Percentiles rank a stretch among this genome's conserved stretches.
phyloP scores from a whole-genome alignment of 2,329 filamentous ascomycete genomes.

The Pseudocercospora macadamiae region DNA sequence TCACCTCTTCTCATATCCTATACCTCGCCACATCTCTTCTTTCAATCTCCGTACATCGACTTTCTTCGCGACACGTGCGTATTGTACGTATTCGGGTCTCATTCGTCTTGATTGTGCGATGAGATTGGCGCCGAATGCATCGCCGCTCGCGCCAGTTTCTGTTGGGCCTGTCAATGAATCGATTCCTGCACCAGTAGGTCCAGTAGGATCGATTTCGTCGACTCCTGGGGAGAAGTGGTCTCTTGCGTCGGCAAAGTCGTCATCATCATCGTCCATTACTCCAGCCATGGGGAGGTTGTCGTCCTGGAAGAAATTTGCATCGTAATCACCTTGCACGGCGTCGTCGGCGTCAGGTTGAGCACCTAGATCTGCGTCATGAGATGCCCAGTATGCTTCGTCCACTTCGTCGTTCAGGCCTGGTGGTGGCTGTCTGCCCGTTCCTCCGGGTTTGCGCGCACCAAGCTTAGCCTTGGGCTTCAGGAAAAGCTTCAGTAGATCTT shows the following conservation, averaged over 20 bases:
- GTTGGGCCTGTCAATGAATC: conserved; percentile 41
- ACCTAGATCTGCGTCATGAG: conserved; percentile 52
- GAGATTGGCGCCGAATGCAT: conserved; percentile 64
- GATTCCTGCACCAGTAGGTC: conserved; percentile 36
- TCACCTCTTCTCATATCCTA: conserved; percentile 51
- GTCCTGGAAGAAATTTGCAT: conserved; percentile 97
- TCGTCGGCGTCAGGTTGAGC: conserved; percentile 49
- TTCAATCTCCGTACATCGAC: conserved; percentile 67
- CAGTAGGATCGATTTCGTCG: conserved; percentile 43
- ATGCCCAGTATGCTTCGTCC: conserved; percentile 94
- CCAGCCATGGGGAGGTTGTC: conserved; percentile 70
- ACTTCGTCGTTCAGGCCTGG: conserved; percentile 71
- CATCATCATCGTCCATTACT: conserved; percentile 68
- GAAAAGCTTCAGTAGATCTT: conserved; percentile 85
- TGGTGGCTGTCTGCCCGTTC: conserved; percentile 41
- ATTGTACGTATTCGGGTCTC: conserved; percentile 67
- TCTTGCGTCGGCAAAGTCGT: conserved; percentile 77
- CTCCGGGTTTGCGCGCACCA: conserved; percentile 62
- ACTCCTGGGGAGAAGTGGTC: conserved; percentile 75
- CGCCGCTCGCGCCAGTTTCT: conserved; percentile 44
- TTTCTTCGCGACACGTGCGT: conserved; percentile 68
- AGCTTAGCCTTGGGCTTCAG: conserved; percentile 90
- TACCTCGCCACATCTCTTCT: conserved; percentile 67
- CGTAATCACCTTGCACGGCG: conserved; percentile 77
- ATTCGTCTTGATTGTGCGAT: conserved; percentile 63